Base-by-base conservation (phyloP, 805 yeast genomes). In the Kluyveromyces starmeri region DNA sequence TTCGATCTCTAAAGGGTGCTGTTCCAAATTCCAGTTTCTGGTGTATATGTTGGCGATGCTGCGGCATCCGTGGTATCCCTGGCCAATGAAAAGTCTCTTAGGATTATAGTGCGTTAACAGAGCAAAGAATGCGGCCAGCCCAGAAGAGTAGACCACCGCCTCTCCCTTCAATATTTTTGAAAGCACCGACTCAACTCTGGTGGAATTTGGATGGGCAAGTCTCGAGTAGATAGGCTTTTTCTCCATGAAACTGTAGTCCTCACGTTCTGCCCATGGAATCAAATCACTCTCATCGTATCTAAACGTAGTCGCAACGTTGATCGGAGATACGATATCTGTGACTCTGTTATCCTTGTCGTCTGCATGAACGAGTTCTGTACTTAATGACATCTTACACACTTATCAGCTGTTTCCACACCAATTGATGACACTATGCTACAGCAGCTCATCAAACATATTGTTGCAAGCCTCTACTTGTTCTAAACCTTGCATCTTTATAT, bases 51-150 rank as follows among this genome's bases (percentile, higher is more conserved):
- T 64, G 3, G 79, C 71, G 37, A 83, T 75, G 5, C 82, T 83
- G 38, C 73, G 83, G 43, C 81, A 73, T 3, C 97, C 97, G 51
- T 83, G 94, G 56, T 88, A 88, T 5, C 89, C 83, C 22, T 78
- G 73, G 4, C 82, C 92, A 45, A 84, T 71, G 19, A 83, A 80
- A 19, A 88, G 58, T 11, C 67, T 67, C 47, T 79, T 81, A 1
- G 96, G 96, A 45, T 80, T 77, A 46, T 64, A 68, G 44, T 76
- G 69, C 22, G 78, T 71, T 53, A 88, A 58, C 2, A 81, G 72
- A 0, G 85, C 96, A 47, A 68, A 72, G 53, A 82, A 83, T 0
- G 96, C 94, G 32, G 85, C 67, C 20, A 85, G 58, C 0, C 97
- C 96, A 1, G 88, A 78, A 28, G 76, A 70, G 54, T 85, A 89